These are phyloP conservation scores for Leucocoprinus leucothites DNA, from an alignment of 768 basidiomycete species.

Conservation along the genomic window DNA sequence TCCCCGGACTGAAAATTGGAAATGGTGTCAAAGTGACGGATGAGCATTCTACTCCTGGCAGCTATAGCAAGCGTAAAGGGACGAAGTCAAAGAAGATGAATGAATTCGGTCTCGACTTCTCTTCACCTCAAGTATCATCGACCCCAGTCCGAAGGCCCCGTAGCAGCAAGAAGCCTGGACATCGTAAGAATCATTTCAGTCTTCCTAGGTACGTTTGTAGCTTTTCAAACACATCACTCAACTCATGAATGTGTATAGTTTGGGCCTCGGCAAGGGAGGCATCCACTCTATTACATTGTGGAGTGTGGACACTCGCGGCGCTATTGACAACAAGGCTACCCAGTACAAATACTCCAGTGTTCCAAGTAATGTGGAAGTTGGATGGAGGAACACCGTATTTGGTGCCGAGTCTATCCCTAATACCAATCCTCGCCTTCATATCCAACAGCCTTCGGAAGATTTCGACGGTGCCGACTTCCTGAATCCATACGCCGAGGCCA, in stretches of 20 bases:
- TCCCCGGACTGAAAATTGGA: conserved; percentile 63
- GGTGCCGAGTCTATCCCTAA: conserved; percentile 39
- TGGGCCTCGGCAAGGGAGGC: conserved; percentile 61
- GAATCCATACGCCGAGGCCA: neutral
- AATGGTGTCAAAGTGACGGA: conserved; percentile 52
- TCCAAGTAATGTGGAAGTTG: conserved; percentile 37
- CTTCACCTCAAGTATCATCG: conserved; percentile 56
- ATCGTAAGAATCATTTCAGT: conserved; percentile 64
- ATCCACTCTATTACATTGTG: conserved; percentile 47
- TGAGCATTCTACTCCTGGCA: conserved; percentile 38
- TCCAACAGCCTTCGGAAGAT: neutral
- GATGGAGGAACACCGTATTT: conserved; percentile 46
- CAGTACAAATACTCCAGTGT: conserved; percentile 31
- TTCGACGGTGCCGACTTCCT: neutral
- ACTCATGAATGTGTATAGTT: conserved; percentile 31
- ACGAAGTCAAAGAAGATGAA: conserved; percentile 30
- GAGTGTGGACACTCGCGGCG: conserved; percentile 52
- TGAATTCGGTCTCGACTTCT: conserved; percentile 49
- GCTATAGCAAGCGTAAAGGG: conserved; percentile 39
- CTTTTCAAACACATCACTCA: neutral
- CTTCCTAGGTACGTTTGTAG: conserved; percentile 52
- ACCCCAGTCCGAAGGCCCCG: conserved; percentile 47
- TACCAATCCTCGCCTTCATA: conserved; percentile 28
- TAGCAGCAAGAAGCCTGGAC: conserved; percentile 44
- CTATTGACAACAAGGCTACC: conserved; percentile 39